Evolutionary conservation across 441 rosid species (phyloP).

Genomic region (Mallotus japonicus): DNA sequence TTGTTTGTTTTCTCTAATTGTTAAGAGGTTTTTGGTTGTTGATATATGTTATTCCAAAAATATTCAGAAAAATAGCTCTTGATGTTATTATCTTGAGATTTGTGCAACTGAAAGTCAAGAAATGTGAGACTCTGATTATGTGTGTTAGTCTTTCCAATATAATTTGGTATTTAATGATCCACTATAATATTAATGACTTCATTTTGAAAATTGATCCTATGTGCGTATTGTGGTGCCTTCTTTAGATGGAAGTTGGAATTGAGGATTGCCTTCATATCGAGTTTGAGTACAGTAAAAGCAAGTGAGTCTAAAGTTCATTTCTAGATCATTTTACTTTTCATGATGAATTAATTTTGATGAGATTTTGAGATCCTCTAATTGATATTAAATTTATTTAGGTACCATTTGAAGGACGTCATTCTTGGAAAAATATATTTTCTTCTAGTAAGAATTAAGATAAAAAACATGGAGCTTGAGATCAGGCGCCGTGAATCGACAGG

Average conservation of each 20-base stretch:
- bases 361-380: neutral
- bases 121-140: neutral
- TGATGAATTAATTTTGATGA: slow-evolving; percentile 1
- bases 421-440: slow-evolving; percentile 93
- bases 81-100: neutral
- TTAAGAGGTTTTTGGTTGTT: neutral
- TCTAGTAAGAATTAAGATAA: slow-evolving; percentile 90
- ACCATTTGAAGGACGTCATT: slow-evolving; percentile 91
- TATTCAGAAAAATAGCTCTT: neutral
- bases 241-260: slow-evolving; percentile 98
- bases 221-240: slow-evolving; percentile 1
- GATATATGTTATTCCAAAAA: neutral
- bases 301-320: slow-evolving; percentile 51
- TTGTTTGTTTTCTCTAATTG: neutral
- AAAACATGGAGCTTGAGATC: slow-evolving; percentile 98
- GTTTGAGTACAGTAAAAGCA: slow-evolving; percentile 98
- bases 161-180: neutral
- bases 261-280: slow-evolving; percentile 99
- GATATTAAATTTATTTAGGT: slow-evolving; percentile 50
- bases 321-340: neutral
- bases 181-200: neutral
- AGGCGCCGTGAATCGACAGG: slow-evolving; percentile 97
- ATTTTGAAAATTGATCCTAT: neutral
- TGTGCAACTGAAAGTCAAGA: neutral
- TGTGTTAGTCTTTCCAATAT: neutral